Base-by-base conservation (phyloP, 202 grass and related monocot species). In the Carex arenaria region DNA sequence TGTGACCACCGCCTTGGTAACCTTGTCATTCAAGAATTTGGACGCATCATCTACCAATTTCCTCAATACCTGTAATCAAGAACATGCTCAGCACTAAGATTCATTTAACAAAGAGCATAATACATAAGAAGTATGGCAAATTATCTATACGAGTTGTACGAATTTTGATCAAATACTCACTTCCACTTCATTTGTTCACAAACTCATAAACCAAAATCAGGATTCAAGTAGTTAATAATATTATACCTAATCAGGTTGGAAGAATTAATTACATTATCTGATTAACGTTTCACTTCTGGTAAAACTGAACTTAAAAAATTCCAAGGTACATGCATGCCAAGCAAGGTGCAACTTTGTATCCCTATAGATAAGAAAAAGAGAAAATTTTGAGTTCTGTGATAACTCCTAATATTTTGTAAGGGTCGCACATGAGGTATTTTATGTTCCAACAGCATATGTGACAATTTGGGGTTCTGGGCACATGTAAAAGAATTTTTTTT, bases 31-130 rank as follows among this genome's bases (percentile, higher is more conserved):
- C 57, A 97, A 84, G 85, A 97, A 97, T 82, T 97, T 97, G 7
- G 92, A 97, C 17, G 94, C 94, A 87, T 97, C 94, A 11, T 97
- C 94, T n/a, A 94, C 92, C 61, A 97, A 80, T 64, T 97, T 97
- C 63, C 92, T 92, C 84, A 97, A 91, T 32, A 97, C 92, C 94
- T 97, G 94, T 60, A 69, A 59, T 32, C 8, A 78, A 31, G 26
- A 53, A 10, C 23, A 59, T 59, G 53, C 38, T 78, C 30, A 78
- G 17, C 28, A 78, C 28, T 36, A 59, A 60, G 73, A 36, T 78
- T 59, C 30, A 60, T 78, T 9, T 59, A 56, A 75, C 28, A 78
- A 19, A 20, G 26, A 60, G 30, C 52, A 76, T 8, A 55, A 59
- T 36, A 59, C 54, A 78, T 38, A 60, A 3, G 7, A 38, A 59